Conservation (phyloP, 306 rosid species). For the Purshia tridentata region DNA sequence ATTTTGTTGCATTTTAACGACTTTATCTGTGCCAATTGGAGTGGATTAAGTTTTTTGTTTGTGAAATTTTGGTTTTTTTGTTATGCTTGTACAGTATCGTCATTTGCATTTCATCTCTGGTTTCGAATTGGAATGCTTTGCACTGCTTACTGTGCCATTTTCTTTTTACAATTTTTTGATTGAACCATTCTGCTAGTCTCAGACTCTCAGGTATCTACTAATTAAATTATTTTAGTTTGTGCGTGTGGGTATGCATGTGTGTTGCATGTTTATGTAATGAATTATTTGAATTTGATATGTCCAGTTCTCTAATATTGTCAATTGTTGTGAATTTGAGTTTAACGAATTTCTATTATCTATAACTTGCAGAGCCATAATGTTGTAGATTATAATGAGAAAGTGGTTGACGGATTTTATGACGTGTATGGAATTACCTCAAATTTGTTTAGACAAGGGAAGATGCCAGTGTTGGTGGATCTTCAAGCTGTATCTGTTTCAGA, state of each 20-base stretch:
- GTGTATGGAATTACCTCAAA: slow-evolving; percentile 65
- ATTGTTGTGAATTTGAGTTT: slow-evolving; percentile 17
- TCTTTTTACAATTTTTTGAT: background rate
- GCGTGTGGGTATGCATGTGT: background rate
- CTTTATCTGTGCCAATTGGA: slow-evolving; percentile 4
- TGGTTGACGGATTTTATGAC: slow-evolving; percentile 96
- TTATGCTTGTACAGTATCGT: background rate
- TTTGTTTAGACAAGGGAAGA: slow-evolving; percentile 71
- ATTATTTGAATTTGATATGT: background rate
- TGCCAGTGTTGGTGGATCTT: slow-evolving; percentile 88
- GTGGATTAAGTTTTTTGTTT: slow-evolving; percentile 2
- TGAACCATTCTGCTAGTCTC: background rate
- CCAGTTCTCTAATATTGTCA: slow-evolving; percentile 15
- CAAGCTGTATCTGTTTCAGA: slow-evolving; percentile 50
- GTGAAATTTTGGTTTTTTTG: slow-evolving; percentile 5
- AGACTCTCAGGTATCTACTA: background rate
- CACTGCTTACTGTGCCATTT: background rate
- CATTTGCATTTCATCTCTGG: background rate
- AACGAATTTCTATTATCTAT: slow-evolving; percentile 27
- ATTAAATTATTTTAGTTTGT: no score
- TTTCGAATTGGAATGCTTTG: background rate
- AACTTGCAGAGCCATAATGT: slow-evolving; percentile 80
- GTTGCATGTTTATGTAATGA: background rate
- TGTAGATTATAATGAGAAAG: slow-evolving; percentile 77
- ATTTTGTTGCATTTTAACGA: slow-evolving; percentile 3